Evolutionary conservation across 768 basidiomycete species (phyloP).

Genomic region (Boletus coccyginus): DNA sequence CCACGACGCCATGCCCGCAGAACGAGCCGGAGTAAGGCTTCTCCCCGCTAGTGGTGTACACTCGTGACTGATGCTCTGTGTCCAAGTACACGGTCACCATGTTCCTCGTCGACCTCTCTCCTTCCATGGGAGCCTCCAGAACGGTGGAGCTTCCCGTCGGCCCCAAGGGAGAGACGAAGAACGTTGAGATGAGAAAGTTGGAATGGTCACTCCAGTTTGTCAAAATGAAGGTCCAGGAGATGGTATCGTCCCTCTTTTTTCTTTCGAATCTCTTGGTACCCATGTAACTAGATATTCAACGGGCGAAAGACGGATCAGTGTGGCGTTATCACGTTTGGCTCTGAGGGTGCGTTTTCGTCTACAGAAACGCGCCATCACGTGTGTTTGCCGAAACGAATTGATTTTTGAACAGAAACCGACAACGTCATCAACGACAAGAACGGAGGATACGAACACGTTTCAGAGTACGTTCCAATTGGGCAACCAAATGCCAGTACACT

Average conservation of each 20-base stretch:
- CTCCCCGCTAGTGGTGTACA: background rate
- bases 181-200: conserved; percentile 69
- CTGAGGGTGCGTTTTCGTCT: conserved; percentile 49
- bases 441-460: conserved; percentile 72
- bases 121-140: conserved; percentile 73
- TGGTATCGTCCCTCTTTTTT: conserved; percentile 47
- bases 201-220: conserved; percentile 84
- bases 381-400: background rate
- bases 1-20: conserved; percentile 57
- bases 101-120: conserved; percentile 87
- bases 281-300: conserved; percentile 68
- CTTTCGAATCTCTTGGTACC: background rate
- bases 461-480: conserved; percentile 65
- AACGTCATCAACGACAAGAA: conserved; percentile 60
- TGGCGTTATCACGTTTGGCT: conserved; percentile 87
- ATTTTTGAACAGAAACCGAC: conserved; percentile 47
- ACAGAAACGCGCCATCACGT: background rate
- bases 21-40: conserved; percentile 70
- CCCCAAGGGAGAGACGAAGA: conserved; percentile 47
- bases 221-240: conserved; percentile 88
- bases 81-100: conserved; percentile 78
- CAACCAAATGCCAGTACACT: conserved; percentile 67
- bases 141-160: conserved; percentile 55
- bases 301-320: conserved; percentile 93
- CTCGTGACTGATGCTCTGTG: conserved; percentile 7